Evolutionary conservation across 2,329 filamentous ascomycete genomes (phyloP).

Genomic region (Colletotrichum sp.): DNA sequence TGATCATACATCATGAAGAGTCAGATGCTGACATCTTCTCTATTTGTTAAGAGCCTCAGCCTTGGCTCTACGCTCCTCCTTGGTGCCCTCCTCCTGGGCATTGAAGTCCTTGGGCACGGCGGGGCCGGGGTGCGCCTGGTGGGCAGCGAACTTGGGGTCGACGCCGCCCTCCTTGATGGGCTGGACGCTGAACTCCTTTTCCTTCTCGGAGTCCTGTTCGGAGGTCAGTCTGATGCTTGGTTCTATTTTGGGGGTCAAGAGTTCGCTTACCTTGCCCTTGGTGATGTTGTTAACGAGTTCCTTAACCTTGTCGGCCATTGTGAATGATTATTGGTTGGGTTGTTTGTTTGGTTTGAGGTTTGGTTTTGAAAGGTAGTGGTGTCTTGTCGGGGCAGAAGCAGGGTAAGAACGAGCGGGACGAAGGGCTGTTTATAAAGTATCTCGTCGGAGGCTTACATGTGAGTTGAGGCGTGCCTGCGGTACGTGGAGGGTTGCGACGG

Average conservation of each 20-base stretch:
- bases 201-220: slow-evolving; percentile 26
- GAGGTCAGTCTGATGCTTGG: background rate
- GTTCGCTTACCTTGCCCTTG: slow-evolving; percentile 15
- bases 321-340: background rate
- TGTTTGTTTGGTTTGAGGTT: background rate
- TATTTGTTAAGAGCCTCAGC: slow-evolving; percentile 70
- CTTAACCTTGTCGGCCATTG: slow-evolving; percentile 23
- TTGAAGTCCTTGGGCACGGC: slow-evolving; percentile 59
- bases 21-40: background rate
- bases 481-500: slow-evolving; percentile 10
- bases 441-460: slow-evolving; percentile 10
- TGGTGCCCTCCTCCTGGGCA: slow-evolving; percentile 61
- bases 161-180: slow-evolving; percentile 44
- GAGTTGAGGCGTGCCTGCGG: slow-evolving; percentile 6
- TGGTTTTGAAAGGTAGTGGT: background rate
- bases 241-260: background rate
- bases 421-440: slow-evolving; percentile 12
- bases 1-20: slow-evolving; percentile 6
- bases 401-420: background rate
- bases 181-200: slow-evolving; percentile 50
- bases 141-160: slow-evolving; percentile 54
- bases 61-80: slow-evolving; percentile 70
- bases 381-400: background rate
- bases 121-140: slow-evolving; percentile 62
- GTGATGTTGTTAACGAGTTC: slow-evolving; percentile 22